Conservation (phyloP, 177 flowering plant genomes). For the Vitis hybrid region DNA sequence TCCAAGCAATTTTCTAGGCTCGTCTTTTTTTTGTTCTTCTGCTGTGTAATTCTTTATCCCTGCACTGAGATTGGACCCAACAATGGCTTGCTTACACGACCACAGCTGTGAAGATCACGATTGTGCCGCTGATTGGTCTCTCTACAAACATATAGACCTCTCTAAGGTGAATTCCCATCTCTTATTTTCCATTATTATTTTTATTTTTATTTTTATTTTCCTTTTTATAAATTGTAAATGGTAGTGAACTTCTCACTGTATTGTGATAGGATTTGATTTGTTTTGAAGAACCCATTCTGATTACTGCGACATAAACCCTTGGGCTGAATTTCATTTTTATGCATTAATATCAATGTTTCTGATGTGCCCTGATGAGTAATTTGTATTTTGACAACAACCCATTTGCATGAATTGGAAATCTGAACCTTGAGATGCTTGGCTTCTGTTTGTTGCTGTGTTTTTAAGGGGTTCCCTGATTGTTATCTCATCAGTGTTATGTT, state of each 20-base stretch:
- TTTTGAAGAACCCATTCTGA: not conserved
- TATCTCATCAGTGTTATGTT: not conserved
- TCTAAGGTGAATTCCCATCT: constrained; percentile 55
- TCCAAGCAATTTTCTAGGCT: not conserved
- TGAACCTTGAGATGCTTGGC: not conserved
- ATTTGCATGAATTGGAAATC: not conserved
- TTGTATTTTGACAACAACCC: not conserved
- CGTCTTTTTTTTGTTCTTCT: not conserved
- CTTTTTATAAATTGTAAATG: not conserved
- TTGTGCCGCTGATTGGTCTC: constrained; percentile 87
- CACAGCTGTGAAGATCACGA: constrained; percentile 96
- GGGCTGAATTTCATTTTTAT: not conserved
- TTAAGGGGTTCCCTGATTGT: not conserved
- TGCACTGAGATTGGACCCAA: not conserved
- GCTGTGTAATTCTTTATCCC: not conserved
- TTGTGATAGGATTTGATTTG: not conserved
- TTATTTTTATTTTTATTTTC: not conserved
- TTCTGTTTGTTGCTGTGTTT: not conserved
- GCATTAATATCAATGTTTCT: not conserved
- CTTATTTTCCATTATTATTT: not conserved
- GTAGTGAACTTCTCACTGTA: no score
- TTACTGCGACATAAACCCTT: no score
- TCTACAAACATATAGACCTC: constrained; percentile 90
- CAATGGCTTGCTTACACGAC: constrained; percentile 91
- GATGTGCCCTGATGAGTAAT: not conserved